Evolutionary conservation across 495 filamentous ascomycete genomes (phyloP), one percentile per base, ranked within the genome.

Genomic region (Penicillium riverlandense): DNA sequence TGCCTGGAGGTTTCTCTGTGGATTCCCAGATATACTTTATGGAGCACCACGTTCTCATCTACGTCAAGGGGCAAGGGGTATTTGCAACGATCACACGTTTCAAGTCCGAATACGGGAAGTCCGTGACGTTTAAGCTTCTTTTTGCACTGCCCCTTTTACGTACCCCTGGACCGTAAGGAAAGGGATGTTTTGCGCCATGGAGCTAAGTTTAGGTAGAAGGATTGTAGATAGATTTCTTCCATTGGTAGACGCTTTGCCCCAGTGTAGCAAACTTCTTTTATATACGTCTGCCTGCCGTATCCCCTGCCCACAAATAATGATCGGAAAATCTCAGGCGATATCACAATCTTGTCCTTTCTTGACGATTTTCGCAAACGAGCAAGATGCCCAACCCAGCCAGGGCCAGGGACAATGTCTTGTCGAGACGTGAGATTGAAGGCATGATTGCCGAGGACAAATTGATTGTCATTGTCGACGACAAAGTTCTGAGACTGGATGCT

Each of bases 401-500:
- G 40, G 47, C 37, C 33, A 51, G 84, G 79, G 58, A 71, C 48
- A 59, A 59, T 28, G 45, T 80, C 4, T 57, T 82, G 42, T 76
- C 79, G n/a, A 74, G 85, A 44, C 72, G 80, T 35, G 72, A 90
- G 53, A 75, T 95, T 44, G 88, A 94, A 60, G 78, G 69, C 6
- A 59, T 89, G 56, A 90, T 96, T 61, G 84, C 87, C 7, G 78
- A 85, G 41, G 87, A 84, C 12, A 69, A 76, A 45, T 65, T 62
- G 7, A 77, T 96, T 31, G 74, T 94, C 49, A 87, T 96, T 32
- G 57, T 91, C 38, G 79, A 91, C 48, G 71, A 75, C 36, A 76
- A 82, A 59, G 87, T 91, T 1, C 62, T 95, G 46, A 84, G 83
- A 64, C 74, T 84, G 1, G 90, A 96, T 63, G 69, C 80, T 16